Evolutionary conservation across 2,329 filamentous ascomycete species (phyloP).

Genomic region (Sordariomycetes sp.): DNA sequence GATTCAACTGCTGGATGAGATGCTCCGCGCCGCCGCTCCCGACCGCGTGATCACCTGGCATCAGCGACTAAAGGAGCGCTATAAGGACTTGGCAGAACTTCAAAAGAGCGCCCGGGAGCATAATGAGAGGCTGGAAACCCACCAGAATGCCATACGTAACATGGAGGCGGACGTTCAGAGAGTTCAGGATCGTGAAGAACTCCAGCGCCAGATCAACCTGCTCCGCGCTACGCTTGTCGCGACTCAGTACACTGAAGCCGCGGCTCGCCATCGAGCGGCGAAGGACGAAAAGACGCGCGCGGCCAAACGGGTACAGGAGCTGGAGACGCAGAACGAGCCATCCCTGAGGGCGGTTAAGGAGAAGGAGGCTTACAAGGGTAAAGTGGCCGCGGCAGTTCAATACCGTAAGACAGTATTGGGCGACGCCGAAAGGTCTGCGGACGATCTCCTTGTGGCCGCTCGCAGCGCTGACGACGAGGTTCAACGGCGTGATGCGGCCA

Average conservation of each 20-base stretch:
- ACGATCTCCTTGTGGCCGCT: constrained; percentile 29
- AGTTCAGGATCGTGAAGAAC: constrained; percentile 62
- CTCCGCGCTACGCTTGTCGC: constrained; percentile 57
- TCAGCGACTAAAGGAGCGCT: constrained; percentile 58
- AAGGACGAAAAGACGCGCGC: constrained; percentile 47
- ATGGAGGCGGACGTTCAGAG: constrained; percentile 77
- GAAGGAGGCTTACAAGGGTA: constrained; percentile 56
- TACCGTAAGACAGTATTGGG: constrained; percentile 44
- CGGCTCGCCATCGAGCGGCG: constrained; percentile 15
- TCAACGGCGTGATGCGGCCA: constrained; percentile 3
- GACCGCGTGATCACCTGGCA: constrained; percentile 74
- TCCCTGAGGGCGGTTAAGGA: constrained; percentile 55
- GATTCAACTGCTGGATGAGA: constrained; percentile 72
- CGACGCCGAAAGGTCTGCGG: constrained; percentile 39
- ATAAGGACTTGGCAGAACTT: constrained; percentile 33
- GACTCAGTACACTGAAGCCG: constrained; percentile 48
- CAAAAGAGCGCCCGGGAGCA: constrained; percentile 56
- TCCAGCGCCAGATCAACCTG: constrained; percentile 52
- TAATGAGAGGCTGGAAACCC: constrained; percentile 49
- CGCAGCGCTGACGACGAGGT: constrained; percentile 18
- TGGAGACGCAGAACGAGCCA: constrained; percentile 54
- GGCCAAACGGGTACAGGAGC: constrained; percentile 41
- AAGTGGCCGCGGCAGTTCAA: constrained; percentile 43
- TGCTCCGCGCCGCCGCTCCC: constrained; percentile 77
- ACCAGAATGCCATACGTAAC: constrained; percentile 57